Conservation (phyloP, 73 alveolate genomes). For the Paramecium caudatum region DNA sequence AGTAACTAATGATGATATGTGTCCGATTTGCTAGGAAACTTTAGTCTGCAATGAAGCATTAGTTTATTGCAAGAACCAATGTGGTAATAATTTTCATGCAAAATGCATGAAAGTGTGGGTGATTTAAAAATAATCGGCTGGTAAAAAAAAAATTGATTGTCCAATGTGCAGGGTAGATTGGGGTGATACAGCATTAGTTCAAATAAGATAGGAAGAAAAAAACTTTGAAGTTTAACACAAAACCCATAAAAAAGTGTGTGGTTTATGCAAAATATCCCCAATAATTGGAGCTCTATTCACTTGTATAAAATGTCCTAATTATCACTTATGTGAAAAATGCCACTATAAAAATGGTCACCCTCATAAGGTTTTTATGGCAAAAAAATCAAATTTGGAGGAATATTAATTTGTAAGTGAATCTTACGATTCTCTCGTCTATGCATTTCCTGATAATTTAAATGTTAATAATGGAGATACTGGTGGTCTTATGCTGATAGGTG, state of each 20-base stretch:
- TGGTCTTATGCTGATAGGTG: conserved; percentile 8
- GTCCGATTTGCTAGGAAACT: conserved; percentile 78
- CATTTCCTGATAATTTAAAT: conserved; percentile 31
- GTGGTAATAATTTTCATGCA: conserved; percentile 79
- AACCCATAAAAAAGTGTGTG: conserved; percentile 31
- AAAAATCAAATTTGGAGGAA: not conserved
- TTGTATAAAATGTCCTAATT: conserved; percentile 58
- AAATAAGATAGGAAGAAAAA: conserved; percentile 45
- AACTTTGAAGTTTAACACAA: conserved; percentile 8
- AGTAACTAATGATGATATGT: conserved; percentile 53
- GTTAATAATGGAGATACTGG: conserved; percentile 2
- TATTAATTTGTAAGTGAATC: not conserved
- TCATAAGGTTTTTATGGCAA: not conserved
- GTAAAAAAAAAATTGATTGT: conserved; percentile 69
- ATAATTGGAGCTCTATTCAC: conserved; percentile 4
- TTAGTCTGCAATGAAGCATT: conserved; percentile 62
- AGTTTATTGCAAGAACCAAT: conserved; percentile 74
- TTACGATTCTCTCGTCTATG: not conserved
- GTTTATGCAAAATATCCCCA: conserved; percentile 30
- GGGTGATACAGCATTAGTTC: conserved; percentile 56
- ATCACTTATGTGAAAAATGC: conserved; percentile 41
- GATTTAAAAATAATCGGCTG: conserved; percentile 65
- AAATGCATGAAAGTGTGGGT: conserved; percentile 82
- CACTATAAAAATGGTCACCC: not conserved
- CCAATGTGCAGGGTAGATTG: conserved; percentile 79